Percentiles rank a stretch among this genome's conserved stretches.
Conservation (phyloP, 495 filamentous ascomycete species). For the Annulohypoxylon bovei region DNA sequence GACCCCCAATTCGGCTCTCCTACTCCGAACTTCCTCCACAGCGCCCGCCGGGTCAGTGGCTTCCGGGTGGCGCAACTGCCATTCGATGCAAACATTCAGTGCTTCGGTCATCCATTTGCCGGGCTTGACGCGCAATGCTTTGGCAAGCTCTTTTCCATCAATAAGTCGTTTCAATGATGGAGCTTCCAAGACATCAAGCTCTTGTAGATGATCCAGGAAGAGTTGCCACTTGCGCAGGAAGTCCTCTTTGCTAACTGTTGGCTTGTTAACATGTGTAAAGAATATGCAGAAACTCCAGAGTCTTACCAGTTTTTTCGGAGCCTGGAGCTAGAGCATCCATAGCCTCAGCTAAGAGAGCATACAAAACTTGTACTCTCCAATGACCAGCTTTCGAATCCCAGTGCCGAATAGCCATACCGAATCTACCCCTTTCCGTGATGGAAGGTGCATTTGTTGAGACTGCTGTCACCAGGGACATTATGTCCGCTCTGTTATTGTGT, state of each 20-base stretch:
- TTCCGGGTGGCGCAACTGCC: slow-evolving; percentile 85
- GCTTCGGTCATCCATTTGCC: slow-evolving; percentile 85
- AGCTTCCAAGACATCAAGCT: slow-evolving; percentile 61
- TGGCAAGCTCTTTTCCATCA: slow-evolving; percentile 71
- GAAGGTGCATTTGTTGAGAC: slow-evolving; percentile 50
- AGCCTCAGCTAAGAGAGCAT: slow-evolving; percentile 73
- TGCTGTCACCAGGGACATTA: slow-evolving; percentile 67
- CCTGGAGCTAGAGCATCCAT: slow-evolving; percentile 49
- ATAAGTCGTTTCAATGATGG: slow-evolving; percentile 67
- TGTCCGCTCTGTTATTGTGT: slow-evolving; percentile 65
- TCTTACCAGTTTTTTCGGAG: slow-evolving; percentile 19
- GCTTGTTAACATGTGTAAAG: slow-evolving; percentile 13
- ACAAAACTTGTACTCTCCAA: slow-evolving; percentile 80
- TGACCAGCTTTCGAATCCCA: slow-evolving; percentile 71
- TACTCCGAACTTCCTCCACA: slow-evolving; percentile 69
- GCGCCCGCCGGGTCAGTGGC: slow-evolving; percentile 66
- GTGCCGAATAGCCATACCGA: slow-evolving; percentile 80
- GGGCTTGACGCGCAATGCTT: slow-evolving; percentile 66
- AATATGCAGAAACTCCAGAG: neutral
- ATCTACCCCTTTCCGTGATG: slow-evolving; percentile 51
- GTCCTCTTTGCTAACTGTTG: slow-evolving; percentile 41
- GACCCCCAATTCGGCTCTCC: slow-evolving; percentile 67
- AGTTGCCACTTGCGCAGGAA: slow-evolving; percentile 61
- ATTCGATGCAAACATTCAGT: slow-evolving; percentile 75
- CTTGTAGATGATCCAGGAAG: slow-evolving; percentile 65